Percentiles rank a stretch among this genome's conserved stretches.
These are phyloP conservation scores for Polyplosphaeria fusca DNA, from an alignment of 495 filamentous ascomycete genomes.

Conservation along the genomic window DNA sequence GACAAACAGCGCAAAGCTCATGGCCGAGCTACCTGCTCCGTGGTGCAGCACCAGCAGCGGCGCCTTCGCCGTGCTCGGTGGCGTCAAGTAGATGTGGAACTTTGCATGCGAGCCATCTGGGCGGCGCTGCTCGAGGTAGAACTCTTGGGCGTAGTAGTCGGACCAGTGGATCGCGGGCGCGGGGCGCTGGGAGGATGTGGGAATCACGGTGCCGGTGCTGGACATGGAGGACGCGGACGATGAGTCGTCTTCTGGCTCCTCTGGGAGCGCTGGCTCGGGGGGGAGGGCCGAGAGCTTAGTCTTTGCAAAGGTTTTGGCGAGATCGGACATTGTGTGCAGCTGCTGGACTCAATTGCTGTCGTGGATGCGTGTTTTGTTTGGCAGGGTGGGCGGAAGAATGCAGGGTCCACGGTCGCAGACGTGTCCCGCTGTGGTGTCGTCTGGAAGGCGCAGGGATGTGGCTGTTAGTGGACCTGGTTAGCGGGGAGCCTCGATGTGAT, in stretches of 20 bases:
- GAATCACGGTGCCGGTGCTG: constrained; percentile 84
- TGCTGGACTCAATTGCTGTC: too few species aligned
- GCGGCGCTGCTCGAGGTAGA: constrained; percentile 56
- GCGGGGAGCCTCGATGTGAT: too few species aligned
- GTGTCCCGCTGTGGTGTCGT: too few species aligned
- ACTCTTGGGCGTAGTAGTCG: constrained; percentile 81
- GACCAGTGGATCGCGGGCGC: constrained; percentile 66
- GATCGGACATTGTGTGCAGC: constrained; percentile 79
- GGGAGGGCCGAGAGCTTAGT: constrained; percentile 68
- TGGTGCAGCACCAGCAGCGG: constrained; percentile 89
- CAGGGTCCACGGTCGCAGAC: too few species aligned
- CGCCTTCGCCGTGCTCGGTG: constrained; percentile 53
- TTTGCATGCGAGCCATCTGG: constrained; percentile 47
- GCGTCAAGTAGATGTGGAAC: constrained; percentile 84
- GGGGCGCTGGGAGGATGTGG: constrained; percentile 64
- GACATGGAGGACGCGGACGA: constrained; percentile 70
- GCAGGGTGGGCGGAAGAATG: too few species aligned
- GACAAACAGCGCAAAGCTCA: constrained; percentile 81
- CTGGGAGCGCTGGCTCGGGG: constrained; percentile 46
- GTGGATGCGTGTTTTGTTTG: too few species aligned
- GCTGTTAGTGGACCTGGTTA: too few species aligned
- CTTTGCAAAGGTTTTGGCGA: constrained; percentile 81
- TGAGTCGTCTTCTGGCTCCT: constrained; percentile 62
- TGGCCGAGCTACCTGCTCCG: constrained; percentile 82
- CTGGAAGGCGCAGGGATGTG: too few species aligned